phyloP scores from a whole-genome alignment of 768 basidiomycete species.

The Cyclocybe cylindracea region DNA sequence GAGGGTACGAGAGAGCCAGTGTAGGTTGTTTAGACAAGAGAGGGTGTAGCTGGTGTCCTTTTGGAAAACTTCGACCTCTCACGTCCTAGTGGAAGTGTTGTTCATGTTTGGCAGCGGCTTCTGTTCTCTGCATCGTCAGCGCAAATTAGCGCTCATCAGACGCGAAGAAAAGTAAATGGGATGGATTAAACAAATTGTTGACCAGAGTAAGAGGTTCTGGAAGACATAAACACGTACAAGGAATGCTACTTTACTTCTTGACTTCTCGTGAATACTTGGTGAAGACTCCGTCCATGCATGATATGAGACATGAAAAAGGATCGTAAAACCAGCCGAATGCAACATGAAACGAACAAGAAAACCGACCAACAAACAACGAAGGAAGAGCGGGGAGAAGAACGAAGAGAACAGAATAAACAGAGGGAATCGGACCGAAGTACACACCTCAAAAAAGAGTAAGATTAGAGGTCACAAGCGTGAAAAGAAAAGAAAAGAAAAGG shows the following conservation, averaged over 20 bases:
- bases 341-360: no score
- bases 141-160: background rate
- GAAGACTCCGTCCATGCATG: no score
- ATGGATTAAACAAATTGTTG: background rate
- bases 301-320: no score
- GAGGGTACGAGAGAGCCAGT: background rate
- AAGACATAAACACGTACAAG: no score
- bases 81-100: background rate
- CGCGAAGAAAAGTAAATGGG: background rate
- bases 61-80: background rate
- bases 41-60: no score
- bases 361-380: no score
- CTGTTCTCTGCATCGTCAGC: constrained; percentile 22
- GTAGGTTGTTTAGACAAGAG: no score
- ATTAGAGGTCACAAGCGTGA: background rate
- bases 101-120: constrained; percentile 28
- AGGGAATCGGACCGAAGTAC: background rate
- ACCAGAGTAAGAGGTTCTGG: no score
- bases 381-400: no score
- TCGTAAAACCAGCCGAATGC: no score
- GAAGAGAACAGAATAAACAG: background rate
- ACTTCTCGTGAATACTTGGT: no score
- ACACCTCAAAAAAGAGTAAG: background rate
- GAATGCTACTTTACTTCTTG: no score
- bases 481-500: background rate